Evolutionary conservation across 2,329 filamentous ascomycete genomes (phyloP).

Genomic region (Colletotrichum sp.): DNA sequence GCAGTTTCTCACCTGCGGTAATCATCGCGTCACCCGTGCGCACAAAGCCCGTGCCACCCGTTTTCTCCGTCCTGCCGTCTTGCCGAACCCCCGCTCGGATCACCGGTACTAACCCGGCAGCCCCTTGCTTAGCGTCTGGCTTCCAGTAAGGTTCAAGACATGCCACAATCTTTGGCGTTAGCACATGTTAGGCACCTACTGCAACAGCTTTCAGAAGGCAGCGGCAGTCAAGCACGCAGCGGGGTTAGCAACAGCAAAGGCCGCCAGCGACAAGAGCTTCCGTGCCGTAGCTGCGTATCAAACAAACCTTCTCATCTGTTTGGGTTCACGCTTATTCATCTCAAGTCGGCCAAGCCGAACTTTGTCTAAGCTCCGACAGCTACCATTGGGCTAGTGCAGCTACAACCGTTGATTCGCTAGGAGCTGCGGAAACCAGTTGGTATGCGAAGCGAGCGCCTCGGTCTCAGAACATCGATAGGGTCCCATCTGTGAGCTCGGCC

Average conservation of each 20-base stretch:
- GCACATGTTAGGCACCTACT: not conserved
- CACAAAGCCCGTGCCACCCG: constrained; percentile 19
- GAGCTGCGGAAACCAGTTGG: not conserved
- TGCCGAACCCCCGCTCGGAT: not conserved
- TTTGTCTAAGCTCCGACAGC: not conserved
- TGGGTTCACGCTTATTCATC: not conserved
- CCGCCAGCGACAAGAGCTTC: not conserved
- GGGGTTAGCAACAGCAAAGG: not conserved
- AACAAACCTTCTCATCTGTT: not conserved
- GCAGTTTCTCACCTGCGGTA: not conserved
- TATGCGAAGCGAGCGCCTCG: not conserved
- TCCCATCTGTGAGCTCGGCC: not conserved
- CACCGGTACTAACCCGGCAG: not conserved
- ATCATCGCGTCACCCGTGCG: constrained; percentile 4
- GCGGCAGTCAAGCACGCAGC: not conserved
- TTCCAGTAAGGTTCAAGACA: not conserved
- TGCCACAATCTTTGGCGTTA: not conserved
- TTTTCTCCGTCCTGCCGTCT: not conserved
- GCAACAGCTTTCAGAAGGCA: not conserved
- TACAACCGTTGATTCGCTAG: not conserved
- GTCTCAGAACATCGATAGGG: not conserved
- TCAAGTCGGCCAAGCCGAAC: not conserved
- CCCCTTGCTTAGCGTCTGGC: not conserved
- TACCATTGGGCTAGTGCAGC: not conserved
- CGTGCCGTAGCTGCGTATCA: not conserved